Conservation (phyloP, 441 rosid species). For the Biscutella laevigata region DNA sequence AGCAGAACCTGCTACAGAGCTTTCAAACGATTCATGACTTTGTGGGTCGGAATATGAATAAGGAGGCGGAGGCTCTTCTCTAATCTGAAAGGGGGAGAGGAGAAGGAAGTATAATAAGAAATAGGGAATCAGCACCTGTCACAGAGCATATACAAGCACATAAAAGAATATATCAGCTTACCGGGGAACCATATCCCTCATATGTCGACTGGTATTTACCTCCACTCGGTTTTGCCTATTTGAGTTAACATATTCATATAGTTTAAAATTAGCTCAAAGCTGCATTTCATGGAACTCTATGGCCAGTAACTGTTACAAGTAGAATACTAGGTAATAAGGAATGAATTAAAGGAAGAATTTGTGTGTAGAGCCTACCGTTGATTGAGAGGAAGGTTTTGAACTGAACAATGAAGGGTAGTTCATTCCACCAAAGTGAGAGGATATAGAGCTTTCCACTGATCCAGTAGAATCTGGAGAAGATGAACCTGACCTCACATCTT, state of each 20-base stretch:
- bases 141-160: not conserved
- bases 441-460: slow-evolving; percentile 93
- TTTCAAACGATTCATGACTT: slow-evolving; percentile 65
- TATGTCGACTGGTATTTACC: slow-evolving; percentile 48
- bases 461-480: slow-evolving; percentile 95
- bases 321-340: slow-evolving; percentile 2
- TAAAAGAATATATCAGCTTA: slow-evolving; percentile 28
- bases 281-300: not conserved
- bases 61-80: slow-evolving; percentile 95
- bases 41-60: slow-evolving; percentile 58
- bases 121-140: not conserved
- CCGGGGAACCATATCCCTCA: slow-evolving; percentile 71
- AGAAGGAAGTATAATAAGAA: not conserved
- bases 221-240: slow-evolving; percentile 58
- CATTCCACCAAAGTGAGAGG: slow-evolving; percentile 99
- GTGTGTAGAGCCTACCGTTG: slow-evolving; percentile 40
- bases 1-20: slow-evolving; percentile 53
- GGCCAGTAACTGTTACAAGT: slow-evolving; percentile 2
- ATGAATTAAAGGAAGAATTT: not conserved
- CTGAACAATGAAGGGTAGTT: slow-evolving; percentile 92
- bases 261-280: slow-evolving; percentile 1
- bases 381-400: slow-evolving; percentile 70
- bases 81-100: slow-evolving; percentile 37
- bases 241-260: slow-evolving; percentile 14
- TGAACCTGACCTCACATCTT: slow-evolving; percentile 82